Percentiles rank a stretch among this genome's conserved stretches.
Conservation (phyloP, 2,329 filamentous ascomycete genomes). For the Aspergillus brasiliensis region DNA sequence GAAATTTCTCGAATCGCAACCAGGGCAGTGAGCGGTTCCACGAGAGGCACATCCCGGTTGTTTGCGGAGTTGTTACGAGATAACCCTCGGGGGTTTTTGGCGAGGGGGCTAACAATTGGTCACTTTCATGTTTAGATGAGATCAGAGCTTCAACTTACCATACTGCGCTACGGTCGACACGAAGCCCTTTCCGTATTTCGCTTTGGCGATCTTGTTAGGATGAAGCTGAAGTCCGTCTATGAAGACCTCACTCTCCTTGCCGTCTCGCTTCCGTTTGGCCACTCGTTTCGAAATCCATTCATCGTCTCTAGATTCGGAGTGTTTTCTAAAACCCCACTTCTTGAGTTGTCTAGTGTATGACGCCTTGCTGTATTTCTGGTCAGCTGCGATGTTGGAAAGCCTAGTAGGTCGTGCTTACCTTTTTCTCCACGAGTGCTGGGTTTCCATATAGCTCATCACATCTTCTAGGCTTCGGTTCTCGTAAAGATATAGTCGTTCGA, state of each 20-base stretch:
- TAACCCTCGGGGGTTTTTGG: constrained; percentile 21
- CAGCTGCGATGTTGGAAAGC: neutral
- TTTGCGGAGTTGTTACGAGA: constrained; percentile 20
- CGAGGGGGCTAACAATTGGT: constrained; percentile 1
- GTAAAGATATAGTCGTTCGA: constrained; percentile 20
- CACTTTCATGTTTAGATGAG: neutral
- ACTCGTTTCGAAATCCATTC: constrained; percentile 13
- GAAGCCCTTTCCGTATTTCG: constrained; percentile 4
- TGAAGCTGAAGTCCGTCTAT: constrained; percentile 13
- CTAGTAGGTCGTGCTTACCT: constrained; percentile 1
- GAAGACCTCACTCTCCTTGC: constrained; percentile 22
- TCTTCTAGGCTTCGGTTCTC: constrained; percentile 10
- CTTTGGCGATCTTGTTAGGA: constrained; percentile 9
- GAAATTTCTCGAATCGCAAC: constrained; percentile 19
- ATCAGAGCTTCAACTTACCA: neutral
- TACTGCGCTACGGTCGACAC: constrained; percentile 2
- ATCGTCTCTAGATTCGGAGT: constrained; percentile 5
- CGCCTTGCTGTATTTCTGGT: neutral
- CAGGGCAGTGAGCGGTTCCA: constrained; percentile 21
- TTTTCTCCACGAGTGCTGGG: constrained; percentile 15
- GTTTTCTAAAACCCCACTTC: constrained; percentile 5
- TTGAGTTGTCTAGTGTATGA: constrained; percentile 4
- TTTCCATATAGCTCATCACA: constrained; percentile 18
- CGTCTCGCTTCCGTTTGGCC: constrained; percentile 17
- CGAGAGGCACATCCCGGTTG: constrained; percentile 10